phyloP scores from a whole-genome alignment of 345 rosid genomes.

The Brassica napus region DNA sequence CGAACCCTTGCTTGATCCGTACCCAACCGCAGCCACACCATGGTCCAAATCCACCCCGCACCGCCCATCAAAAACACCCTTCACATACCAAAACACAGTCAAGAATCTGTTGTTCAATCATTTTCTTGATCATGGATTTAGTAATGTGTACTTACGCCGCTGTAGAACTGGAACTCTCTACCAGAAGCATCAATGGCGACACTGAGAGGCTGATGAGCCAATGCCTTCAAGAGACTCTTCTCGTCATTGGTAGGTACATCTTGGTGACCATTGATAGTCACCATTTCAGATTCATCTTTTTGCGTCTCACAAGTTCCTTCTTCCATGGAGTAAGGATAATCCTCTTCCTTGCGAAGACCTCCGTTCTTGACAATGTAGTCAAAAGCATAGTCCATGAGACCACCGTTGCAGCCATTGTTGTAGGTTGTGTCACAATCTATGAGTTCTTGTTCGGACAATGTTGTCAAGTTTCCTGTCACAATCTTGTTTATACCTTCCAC shows the following conservation, averaged over 20 bases:
- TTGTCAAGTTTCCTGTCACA: conserved; percentile 63
- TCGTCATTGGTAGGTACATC: conserved; percentile 67
- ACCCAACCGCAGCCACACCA: conserved; percentile 84
- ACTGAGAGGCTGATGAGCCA: conserved; percentile 77
- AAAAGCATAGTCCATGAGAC: conserved; percentile 75
- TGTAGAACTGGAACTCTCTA: conserved; percentile 68
- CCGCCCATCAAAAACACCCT: conserved; percentile 77
- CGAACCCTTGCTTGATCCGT: conserved; percentile 61
- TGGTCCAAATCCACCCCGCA: conserved; percentile 70
- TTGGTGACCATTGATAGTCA: conserved; percentile 52
- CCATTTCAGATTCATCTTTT: conserved; percentile 49
- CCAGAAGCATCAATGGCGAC: conserved; percentile 83
- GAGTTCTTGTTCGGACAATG: conserved; percentile 83
- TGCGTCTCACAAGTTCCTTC: neutral
- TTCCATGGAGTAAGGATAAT: conserved; percentile 66
- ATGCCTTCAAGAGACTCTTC: conserved; percentile 61
- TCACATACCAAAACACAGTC: conserved; percentile 18
- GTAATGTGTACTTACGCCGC: conserved; percentile 52
- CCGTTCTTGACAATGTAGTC: conserved; percentile 57
- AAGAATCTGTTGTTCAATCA: neutral
- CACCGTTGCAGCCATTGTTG: conserved; percentile 76
- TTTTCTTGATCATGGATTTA: neutral
- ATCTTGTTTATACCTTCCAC: conserved; percentile 88
- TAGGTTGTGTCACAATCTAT: conserved; percentile 64
- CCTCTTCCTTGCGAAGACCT: conserved; percentile 44